phyloP scores from a whole-genome alignment of 2,329 filamentous ascomycete genomes.

The Tolypocladium capitatum region DNA sequence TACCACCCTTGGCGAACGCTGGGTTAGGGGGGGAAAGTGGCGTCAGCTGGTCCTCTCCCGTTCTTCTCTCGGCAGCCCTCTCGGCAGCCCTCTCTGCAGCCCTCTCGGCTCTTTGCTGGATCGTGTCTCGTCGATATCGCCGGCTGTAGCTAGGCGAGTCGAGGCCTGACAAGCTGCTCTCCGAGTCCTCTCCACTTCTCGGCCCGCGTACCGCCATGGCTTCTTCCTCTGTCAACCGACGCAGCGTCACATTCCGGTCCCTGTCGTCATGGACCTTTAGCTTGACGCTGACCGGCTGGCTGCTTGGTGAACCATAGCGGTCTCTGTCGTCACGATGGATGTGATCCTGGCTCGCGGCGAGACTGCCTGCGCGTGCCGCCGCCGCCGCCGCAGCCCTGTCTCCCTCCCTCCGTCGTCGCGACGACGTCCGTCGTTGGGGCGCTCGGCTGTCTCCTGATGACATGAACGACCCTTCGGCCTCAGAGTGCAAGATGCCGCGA shows the following conservation, averaged over 20 bases:
- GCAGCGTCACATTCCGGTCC: slow-evolving; percentile 47
- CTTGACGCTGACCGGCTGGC: slow-evolving; percentile 42
- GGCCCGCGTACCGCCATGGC: slow-evolving; percentile 28
- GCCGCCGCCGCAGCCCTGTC: slow-evolving; percentile 34
- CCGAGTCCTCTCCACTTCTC: slow-evolving; percentile 32
- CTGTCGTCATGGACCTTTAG: slow-evolving; percentile 47
- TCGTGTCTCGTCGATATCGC: slow-evolving; percentile 41
- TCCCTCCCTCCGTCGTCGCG: slow-evolving; percentile 30
- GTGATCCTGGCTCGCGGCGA: slow-evolving; percentile 32
- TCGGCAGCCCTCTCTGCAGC: background rate
- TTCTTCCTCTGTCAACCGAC: slow-evolving; percentile 48
- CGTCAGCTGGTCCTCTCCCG: slow-evolving; percentile 24
- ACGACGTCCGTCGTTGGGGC: slow-evolving; percentile 27
- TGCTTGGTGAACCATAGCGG: slow-evolving; percentile 26
- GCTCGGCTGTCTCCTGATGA: slow-evolving; percentile 20
- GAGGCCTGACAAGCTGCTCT: slow-evolving; percentile 43
- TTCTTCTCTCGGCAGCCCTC: slow-evolving; percentile 28
- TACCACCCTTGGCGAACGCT: slow-evolving; percentile 37
- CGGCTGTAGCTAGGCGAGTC: slow-evolving; percentile 33
- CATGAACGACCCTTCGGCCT: slow-evolving; percentile 15
- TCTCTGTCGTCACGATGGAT: slow-evolving; percentile 19
- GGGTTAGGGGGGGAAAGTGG: slow-evolving; percentile 43
- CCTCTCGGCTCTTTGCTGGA: slow-evolving; percentile 13
- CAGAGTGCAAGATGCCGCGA: slow-evolving; percentile 25
- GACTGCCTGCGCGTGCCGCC: slow-evolving; percentile 30